These are phyloP conservation scores for Sutorius eximius DNA, from an alignment of 1,284 basidiomycete genomes.

Conservation along the genomic window DNA sequence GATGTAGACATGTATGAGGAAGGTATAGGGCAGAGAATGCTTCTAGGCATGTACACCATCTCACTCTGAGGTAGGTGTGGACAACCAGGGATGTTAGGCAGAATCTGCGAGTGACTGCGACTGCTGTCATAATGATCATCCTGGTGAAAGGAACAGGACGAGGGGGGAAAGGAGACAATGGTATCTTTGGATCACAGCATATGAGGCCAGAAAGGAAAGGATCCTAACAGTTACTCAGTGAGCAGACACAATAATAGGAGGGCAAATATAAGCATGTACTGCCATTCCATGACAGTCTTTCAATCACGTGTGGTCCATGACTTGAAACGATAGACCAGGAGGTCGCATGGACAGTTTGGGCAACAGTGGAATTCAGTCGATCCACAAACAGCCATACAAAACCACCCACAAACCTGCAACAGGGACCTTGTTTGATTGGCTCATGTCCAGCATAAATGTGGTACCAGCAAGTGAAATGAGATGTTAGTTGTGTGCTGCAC, in stretches of 20 bases:
- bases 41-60: constrained; percentile 7
- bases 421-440: constrained; percentile 70
- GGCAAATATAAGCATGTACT: constrained; percentile 10
- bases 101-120: constrained; percentile 1
- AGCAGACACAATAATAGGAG: neutral
- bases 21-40: constrained; percentile 22
- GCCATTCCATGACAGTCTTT: constrained; percentile 83
- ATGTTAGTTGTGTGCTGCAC: constrained; percentile 79
- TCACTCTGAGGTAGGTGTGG: constrained; percentile 8
- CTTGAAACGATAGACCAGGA: constrained; percentile 81
- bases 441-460: constrained; percentile 79
- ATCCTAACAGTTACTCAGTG: neutral
- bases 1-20: neutral
- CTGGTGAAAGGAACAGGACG: constrained; percentile 12
- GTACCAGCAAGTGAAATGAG: constrained; percentile 78
- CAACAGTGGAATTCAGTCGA: constrained; percentile 3
- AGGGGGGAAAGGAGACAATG: constrained; percentile 23
- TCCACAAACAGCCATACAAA: neutral
- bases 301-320: constrained; percentile 88
- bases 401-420: constrained; percentile 75
- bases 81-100: neutral
- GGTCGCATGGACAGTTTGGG: constrained; percentile 56
- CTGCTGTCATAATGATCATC: constrained; percentile 3
- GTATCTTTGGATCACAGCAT: constrained; percentile 11
- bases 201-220: neutral